A percentile compares a stretch with the other conserved stretches of the same genome.
These are phyloP conservation scores for Hanseniaspora pseudoguilliermondii DNA, from an alignment of 805 yeast genomes.

Conservation along the genomic window DNA sequence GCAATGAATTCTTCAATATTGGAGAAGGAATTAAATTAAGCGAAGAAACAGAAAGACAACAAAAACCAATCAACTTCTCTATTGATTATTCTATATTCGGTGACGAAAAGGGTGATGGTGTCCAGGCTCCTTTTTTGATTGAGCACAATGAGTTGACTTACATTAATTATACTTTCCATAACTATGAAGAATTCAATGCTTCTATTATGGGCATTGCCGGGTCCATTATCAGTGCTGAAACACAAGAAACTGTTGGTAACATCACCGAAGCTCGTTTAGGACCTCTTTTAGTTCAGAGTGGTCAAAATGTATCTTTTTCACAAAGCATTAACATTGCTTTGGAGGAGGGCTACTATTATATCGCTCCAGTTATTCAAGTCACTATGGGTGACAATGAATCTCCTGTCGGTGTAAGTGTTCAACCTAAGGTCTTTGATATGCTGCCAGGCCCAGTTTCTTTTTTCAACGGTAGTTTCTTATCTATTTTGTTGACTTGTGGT, in stretches of 20 bases:
- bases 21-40: background rate
- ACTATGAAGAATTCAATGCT: constrained; percentile 39
- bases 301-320: constrained; percentile 36
- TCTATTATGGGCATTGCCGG: constrained; percentile 62
- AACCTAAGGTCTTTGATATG: constrained; percentile 45
- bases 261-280: constrained; percentile 54
- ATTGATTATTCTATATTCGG: constrained; percentile 40
- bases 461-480: constrained; percentile 58
- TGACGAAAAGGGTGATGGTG: constrained; percentile 27
- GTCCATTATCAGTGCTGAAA: constrained; percentile 41
- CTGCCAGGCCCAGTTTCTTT: constrained; percentile 54
- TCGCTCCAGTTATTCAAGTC: constrained; percentile 49
- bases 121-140: constrained; percentile 32
- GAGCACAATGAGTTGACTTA: constrained; percentile 43
- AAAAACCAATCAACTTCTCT: constrained; percentile 34
- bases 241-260: constrained; percentile 42
- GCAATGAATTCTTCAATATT: background rate
- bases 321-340: constrained; percentile 52
- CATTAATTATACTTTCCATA: constrained; percentile 39
- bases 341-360: constrained; percentile 41
- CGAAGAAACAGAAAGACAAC: constrained; percentile 19
- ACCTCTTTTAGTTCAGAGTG: constrained; percentile 41
- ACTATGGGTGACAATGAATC: constrained; percentile 26
- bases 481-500: constrained; percentile 44
- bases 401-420: constrained; percentile 39